These are phyloP conservation scores for Trichoderma citrinoviride DNA, from an alignment of 2,329 filamentous ascomycete species.

Conservation along the genomic window DNA sequence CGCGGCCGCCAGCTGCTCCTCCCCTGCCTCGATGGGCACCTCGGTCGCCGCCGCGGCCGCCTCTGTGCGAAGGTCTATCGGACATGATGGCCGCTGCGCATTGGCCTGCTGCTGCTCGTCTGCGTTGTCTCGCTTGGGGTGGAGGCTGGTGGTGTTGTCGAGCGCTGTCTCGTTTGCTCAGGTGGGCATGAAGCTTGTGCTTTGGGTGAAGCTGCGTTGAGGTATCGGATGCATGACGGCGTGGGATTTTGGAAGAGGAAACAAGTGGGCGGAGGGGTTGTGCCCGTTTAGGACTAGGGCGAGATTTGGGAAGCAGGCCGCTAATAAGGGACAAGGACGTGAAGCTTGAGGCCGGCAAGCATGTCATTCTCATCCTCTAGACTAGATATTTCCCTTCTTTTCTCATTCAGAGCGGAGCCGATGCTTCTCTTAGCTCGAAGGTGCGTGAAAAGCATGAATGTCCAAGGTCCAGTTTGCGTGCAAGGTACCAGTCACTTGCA, in stretches of 20 bases:
- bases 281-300: constrained; percentile 1
- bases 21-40: constrained; percentile 43
- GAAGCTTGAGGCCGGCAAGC: not conserved
- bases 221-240: too few species aligned
- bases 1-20: constrained; percentile 47
- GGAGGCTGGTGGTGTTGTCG: not conserved
- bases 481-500: not conserved
- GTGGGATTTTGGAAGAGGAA: not conserved
- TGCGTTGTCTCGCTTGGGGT: not conserved
- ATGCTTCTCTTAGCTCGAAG: too few species aligned
- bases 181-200: not conserved
- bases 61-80: constrained; percentile 49
- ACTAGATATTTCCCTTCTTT: not conserved
- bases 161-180: not conserved
- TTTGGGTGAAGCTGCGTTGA: not conserved
- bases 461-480: not conserved
- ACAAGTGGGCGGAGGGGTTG: constrained; percentile 1
- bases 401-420: too few species aligned
- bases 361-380: not conserved
- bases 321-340: not conserved
- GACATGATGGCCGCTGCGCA: constrained; percentile 42
- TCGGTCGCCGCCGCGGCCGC: constrained; percentile 46
- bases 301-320: not conserved
- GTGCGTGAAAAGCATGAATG: too few species aligned
- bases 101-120: constrained; percentile 15